Conservation (phyloP, 2,329 filamentous ascomycete species). For the Thelonectria blattea region DNA sequence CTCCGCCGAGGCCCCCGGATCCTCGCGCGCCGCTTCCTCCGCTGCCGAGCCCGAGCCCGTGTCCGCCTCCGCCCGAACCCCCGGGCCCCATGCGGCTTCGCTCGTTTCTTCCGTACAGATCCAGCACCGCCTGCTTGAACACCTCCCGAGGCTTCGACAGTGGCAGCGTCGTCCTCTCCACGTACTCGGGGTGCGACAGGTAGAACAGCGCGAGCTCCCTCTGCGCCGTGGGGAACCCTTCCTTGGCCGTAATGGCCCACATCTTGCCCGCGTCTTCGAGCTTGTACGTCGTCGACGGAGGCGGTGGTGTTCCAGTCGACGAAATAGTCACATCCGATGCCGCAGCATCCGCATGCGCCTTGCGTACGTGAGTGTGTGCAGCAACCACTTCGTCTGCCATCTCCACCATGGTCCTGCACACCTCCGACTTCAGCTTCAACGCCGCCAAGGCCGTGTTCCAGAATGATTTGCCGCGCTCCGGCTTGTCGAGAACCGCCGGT, state of each 20-base stretch:
- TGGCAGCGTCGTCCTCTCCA: constrained; percentile 80
- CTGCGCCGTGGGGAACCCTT: constrained; percentile 83
- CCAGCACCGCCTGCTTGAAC: constrained; percentile 88
- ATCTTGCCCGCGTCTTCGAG: constrained; percentile 85
- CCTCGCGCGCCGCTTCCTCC: constrained; percentile 33
- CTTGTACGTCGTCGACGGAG: constrained; percentile 66
- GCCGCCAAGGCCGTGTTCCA: constrained; percentile 89
- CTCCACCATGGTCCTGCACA: constrained; percentile 79
- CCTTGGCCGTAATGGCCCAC: constrained; percentile 92
- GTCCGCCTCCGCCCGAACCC: constrained; percentile 29
- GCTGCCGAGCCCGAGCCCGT: constrained; percentile 37
- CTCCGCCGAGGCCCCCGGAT: constrained; percentile 29
- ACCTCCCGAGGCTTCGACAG: constrained; percentile 85
- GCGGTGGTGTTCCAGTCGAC: constrained; percentile 51
- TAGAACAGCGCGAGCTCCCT: constrained; percentile 94
- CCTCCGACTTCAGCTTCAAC: constrained; percentile 84
- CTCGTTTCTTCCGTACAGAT: constrained; percentile 60
- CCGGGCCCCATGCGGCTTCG: constrained; percentile 33
- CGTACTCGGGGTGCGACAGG: constrained; percentile 85
- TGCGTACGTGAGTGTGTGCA: constrained; percentile 69
- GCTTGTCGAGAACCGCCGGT: constrained; percentile 63
- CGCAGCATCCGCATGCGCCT: constrained; percentile 45
- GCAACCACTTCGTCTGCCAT: constrained; percentile 61
- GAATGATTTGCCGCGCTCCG: constrained; percentile 77
- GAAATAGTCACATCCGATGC: constrained; percentile 42